Base-by-base conservation (phyloP, 257 asterid genomes). In the Scutellaria galericulata region DNA sequence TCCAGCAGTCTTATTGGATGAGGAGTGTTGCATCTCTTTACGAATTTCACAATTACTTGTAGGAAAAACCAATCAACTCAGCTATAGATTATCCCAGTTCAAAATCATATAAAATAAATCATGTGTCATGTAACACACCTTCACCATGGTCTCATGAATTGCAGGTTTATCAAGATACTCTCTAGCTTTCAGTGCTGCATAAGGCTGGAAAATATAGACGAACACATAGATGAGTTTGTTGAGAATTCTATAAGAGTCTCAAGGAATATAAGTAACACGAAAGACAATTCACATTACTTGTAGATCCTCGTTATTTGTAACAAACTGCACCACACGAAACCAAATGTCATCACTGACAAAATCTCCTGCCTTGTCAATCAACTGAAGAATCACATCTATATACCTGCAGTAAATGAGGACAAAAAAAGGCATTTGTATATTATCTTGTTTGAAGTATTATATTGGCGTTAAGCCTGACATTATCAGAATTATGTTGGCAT, bases 361-460 rank as follows among this genome's bases (percentile, higher is more conserved):
- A 78, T 93, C 98, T 72, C 98, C 97, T 18, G 98, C 98, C 88
- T 93, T 93, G 86, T 93, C 98, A 84, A 93, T 93, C 86, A 93
- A 82, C 86, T 93, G 98, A 82, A 93, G 98, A 80, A 93, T 85
- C 75, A 93, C 98, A 82, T 93, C 98, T 40, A 90, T 95, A 77
- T 93, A 93, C 98, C 98, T 93, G 84, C 75, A 85, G 57, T 66
- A 52, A 57, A 55, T 55, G 20, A 9, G 62, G 48, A 56, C 45
- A 64, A 66, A 6, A 51, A 53, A 56, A 47, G 53, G 53, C 37
- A 65, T 54, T 54, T 31, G 22, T 22, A 7, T 10, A 14, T 7
- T 20, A 44, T 51, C 64, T 66, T 41, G 15, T 14, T 54, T 45
- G 66, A 72, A 61, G 55, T 60, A 71, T 55, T 62, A 18, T 41